Conservation (phyloP, 345 rosid genomes). For the Xanthoceras sorbifolium region DNA sequence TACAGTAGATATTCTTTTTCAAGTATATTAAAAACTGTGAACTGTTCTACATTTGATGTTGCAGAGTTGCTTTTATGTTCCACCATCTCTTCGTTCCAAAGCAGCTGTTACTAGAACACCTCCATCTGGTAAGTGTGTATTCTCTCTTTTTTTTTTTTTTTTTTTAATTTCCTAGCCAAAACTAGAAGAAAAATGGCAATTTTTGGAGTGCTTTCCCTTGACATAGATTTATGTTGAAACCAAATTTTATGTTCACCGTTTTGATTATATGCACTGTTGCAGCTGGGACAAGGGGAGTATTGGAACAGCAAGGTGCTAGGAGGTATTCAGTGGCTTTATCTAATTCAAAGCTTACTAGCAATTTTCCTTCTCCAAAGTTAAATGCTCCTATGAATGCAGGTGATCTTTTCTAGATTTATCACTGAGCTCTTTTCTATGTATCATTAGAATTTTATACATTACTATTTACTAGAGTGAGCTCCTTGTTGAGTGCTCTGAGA, state of each 20-base stretch:
- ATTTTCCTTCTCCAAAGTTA: conserved; percentile 48
- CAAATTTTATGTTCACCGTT: background rate
- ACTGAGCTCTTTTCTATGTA: background rate
- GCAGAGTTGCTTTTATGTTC: conserved; percentile 87
- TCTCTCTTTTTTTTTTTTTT: no score
- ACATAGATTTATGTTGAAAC: background rate
- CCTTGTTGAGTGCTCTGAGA: background rate
- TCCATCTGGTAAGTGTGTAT: conserved; percentile 54
- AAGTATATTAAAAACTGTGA: background rate
- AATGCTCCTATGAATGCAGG: conserved; percentile 51
- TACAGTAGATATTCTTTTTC: background rate
- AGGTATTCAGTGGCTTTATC: conserved; percentile 46
- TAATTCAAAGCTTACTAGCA: conserved; percentile 45
- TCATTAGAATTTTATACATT: background rate
- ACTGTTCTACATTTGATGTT: conserved; percentile 14
- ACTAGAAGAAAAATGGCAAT: background rate
- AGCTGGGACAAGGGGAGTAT: conserved; percentile 57
- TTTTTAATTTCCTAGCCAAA: background rate
- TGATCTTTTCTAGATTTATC: conserved; percentile 10
- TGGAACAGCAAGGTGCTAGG: conserved; percentile 53
- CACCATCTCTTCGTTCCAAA: conserved; percentile 80
- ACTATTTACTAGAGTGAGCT: background rate
- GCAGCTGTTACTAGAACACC: conserved; percentile 57
- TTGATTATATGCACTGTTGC: background rate
- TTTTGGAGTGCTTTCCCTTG: background rate